Base-by-base conservation (phyloP, 805 yeast genomes). In the Pichia nanzhaoensis region DNA sequence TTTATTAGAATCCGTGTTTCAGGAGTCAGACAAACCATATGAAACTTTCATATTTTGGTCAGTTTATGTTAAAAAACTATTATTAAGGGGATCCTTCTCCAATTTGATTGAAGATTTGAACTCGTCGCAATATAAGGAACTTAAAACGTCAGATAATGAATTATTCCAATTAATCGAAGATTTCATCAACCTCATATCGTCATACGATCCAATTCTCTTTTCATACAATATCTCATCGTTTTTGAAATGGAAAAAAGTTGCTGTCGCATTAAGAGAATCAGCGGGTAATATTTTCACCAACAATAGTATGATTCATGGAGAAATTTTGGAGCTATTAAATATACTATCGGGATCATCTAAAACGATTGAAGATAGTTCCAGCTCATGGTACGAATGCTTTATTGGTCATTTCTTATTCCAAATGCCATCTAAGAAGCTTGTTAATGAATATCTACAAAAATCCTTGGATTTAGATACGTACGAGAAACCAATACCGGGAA, bases 341-440 rank as follows among this genome's bases (percentile, higher is more conserved):
- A 64, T 75, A 4, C 55, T 75, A 49, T 68, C 76, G 3, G 82
- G 82, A 1, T 63, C 65, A 32, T 69, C 72, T 40, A 52, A 56
- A 33, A 67, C 78, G 3, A 82, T 82, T 19, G 57, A 77, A 3
- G 66, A 67, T 14, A 69, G 66, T 53, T 73, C 85, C 14, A 66
- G 68, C 6, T 62, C 76, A 0, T 84, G 95, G 95, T 83, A 80
- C 57, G 93, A 84, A 55, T 68, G 80, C 13, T 70, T 77, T 9
- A 41, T 64, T 37, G 60, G 64, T 0, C 58, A 56, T 17, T 64
- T 43, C 39, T 46, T 80, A 33, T 85, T 68, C 56, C 80, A 80
- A 55, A 71, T 83, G 63, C 88, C 78, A 54, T 70, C 78, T 4
- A 42, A 56, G 10, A 67, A 69, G 32, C 55, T 75, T 22, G 49